Conservation (phyloP, 306 rosid species). For the Gleditsia sinensis region DNA sequence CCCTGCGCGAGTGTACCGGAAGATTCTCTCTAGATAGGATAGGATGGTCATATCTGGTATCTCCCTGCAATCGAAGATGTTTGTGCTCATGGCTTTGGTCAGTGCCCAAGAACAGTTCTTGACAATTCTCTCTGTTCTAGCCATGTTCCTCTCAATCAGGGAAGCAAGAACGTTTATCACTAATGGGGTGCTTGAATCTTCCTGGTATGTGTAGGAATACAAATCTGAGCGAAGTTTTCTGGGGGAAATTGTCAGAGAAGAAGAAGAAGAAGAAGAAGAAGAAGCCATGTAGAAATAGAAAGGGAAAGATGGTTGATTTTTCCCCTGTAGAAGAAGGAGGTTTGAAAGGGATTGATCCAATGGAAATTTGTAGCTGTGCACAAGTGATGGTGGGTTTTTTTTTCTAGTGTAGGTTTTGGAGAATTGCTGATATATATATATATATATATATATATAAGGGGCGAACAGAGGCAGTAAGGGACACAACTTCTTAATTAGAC, state of each 20-base stretch:
- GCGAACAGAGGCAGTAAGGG: too few relatives aligned
- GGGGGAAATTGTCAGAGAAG: constrained; percentile 66
- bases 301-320: not conserved
- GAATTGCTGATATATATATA: constrained; percentile 31
- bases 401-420: not conserved
- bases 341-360: not conserved
- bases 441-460: too few relatives aligned
- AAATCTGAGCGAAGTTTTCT: constrained; percentile 82
- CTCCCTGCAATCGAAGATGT: constrained; percentile 72
- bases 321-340: not conserved
- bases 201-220: constrained; percentile 66
- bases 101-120: constrained; percentile 51
- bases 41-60: constrained; percentile 83
- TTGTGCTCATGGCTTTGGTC: constrained; percentile 46
- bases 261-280: constrained; percentile 34
- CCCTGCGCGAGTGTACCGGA: constrained; percentile 80
- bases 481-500: too few relatives aligned
- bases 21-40: constrained; percentile 79
- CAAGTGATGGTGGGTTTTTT: constrained; percentile 24
- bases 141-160: constrained; percentile 84
- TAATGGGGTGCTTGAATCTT: constrained; percentile 59
- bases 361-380: constrained; percentile 6
- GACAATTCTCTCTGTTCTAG: constrained; percentile 71
- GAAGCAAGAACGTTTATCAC: constrained; percentile 84
- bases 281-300: constrained; percentile 40